phyloP scores from a whole-genome alignment of 352 stramenopile species.

The Pythium folliculosum region DNA sequence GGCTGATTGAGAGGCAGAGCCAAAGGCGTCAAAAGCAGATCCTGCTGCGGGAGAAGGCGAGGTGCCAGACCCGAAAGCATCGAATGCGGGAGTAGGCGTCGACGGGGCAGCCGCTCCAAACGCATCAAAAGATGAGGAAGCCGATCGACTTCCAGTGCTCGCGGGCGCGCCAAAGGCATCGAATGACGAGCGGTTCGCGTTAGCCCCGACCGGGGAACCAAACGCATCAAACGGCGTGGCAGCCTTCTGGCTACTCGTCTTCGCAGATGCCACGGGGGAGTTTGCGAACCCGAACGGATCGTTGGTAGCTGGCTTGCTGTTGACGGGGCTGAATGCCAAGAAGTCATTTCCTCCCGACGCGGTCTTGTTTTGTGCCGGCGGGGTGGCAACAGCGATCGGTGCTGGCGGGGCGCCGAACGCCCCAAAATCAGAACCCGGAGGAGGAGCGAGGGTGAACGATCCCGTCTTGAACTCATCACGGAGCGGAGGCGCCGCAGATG shows the following conservation, averaged over 20 bases:
- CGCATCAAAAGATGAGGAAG: constrained; percentile 31
- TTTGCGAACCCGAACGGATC: constrained; percentile 63
- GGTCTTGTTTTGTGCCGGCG: constrained; percentile 13
- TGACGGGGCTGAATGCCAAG: constrained; percentile 59
- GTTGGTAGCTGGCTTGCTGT: constrained; percentile 32
- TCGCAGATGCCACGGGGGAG: constrained; percentile 17
- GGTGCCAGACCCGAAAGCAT: constrained; percentile 33
- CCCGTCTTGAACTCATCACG: constrained; percentile 44
- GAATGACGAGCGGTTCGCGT: constrained; percentile 30
- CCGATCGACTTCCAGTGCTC: constrained; percentile 28
- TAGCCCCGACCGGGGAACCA: constrained; percentile 24
- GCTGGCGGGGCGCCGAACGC: constrained; percentile 28
- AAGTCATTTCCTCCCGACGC: constrained; percentile 51
- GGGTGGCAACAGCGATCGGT: constrained; percentile 10
- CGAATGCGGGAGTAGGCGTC: constrained; percentile 27
- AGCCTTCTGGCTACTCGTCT: constrained; percentile 23
- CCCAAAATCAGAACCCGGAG: constrained; percentile 50
- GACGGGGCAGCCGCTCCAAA: constrained; percentile 38
- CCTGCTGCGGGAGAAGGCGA: constrained; percentile 9
- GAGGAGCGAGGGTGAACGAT: constrained; percentile 74
- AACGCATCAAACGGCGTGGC: constrained; percentile 34
- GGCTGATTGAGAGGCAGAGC: neutral
- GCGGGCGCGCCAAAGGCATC: constrained; percentile 42
- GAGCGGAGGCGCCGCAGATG: constrained; percentile 32
- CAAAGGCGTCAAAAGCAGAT: constrained; percentile 21